Base-by-base conservation (phyloP, 2,329 filamentous ascomycete species). In the Alternaria ventricosa region DNA sequence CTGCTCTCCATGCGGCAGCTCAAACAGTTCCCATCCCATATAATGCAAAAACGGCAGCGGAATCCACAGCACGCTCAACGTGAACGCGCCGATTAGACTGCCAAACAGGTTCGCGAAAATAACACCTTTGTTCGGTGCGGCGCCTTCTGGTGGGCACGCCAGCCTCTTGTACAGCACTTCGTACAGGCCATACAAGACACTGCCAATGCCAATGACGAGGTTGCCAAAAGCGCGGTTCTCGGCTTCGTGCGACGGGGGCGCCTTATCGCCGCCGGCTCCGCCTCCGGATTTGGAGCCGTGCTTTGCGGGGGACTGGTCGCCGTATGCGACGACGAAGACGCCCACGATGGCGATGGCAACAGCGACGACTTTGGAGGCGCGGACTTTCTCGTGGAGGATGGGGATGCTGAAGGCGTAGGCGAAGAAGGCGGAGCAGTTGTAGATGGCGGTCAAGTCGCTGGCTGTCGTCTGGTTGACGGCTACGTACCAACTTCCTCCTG, bases 371-470 rank as follows among this genome's bases (percentile, higher is more conserved):
- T 99, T 99, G 82, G 93, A 93, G 41, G 90, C 82, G 22, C 93
- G 89, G 12, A 97, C 82, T 69, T 91, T 93, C 80, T 99, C 96
- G 61, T 92, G 89, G 3, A 99, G 85, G 18, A 99, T 82, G 1
- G 94, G 94, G 47, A 99, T 94, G 49, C 92, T 96, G 78, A 99
- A 99, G 12, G 93, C 95, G 78, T 99, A 99, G 53, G 96, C 96
- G 79, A 99, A 99, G 82, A 99, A 99, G 62, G 96, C 95, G 57
- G 93, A 97, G 85, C 96, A 99, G 82, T 99, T 99, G 87, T 99
- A 99, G 73, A 99, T 99, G 57, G 96, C 96, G 1, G 96, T 99
- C 72, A 99, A 82, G 80, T 99, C 96, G 69, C 92, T 94, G 3
- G 96, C 92, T 4, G 92, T 97, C 1, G 96, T 99, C 84, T 97